Base-by-base conservation (phyloP, 108 stramenopile genomes). In the Cafeteria roenbergensis region DNA sequence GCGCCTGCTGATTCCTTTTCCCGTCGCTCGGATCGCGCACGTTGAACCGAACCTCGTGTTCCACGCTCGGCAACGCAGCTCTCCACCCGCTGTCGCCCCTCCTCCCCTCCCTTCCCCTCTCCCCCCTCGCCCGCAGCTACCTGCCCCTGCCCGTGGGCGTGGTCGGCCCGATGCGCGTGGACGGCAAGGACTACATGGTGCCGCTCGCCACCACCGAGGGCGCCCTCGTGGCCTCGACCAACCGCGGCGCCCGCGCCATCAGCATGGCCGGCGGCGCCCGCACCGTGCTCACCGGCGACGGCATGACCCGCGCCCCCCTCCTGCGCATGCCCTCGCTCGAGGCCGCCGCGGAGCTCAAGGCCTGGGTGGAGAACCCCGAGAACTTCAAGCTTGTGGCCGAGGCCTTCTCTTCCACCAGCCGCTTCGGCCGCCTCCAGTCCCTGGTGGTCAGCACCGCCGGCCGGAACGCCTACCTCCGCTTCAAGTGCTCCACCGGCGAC, bases 151-250 rank as follows among this genome's bases (percentile, higher is more conserved):
- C 95, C 3, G 90, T 94, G 27, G 95, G 95, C 31, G 77, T 94
- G 57, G 90, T 88, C 12, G 95, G 95, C 29, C 95, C 95, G 12
- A 70, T 97, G 25, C 80, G 84, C 29, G 68, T 97, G 55, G 90
- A 97, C 77, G 85, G 80, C 25, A 81, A 89, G 64, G 74, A 85
- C 34, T 78, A 90, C 6, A 91, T 88, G 69, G 80, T 97, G 57
- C 95, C 95, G 66, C 93, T 97, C 93, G 95, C 95, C 29, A 97
- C 95, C 8, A 97, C 95, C 2, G 95, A 97, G 92, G 95, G 57
- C 93, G 95, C 71, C 28, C 75, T 97, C 26, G 89, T 97, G 0
- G 95, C 95, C 30, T 84, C 82, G 67, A 90, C 95, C 35, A 91
- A 94, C 74, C 87, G 95, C 42, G 95, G 95, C 42, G 90, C 88